These are phyloP conservation scores for Fraxinus xanthoxyloides DNA, from an alignment of 305 asterid species.

Conservation along the genomic window DNA sequence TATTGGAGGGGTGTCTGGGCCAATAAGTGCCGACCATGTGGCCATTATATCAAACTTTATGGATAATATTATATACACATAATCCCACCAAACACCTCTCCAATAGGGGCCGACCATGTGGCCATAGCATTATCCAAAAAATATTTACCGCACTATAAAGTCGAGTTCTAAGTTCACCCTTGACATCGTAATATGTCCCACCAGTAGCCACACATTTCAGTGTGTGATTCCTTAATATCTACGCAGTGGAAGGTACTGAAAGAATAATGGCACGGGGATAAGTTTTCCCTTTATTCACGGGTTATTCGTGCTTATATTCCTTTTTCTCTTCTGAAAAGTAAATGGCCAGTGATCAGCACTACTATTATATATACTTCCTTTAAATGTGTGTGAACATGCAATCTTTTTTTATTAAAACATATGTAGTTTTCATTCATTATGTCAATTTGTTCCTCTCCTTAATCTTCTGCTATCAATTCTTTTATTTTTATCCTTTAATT, in stretches of 20 bases:
- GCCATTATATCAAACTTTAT: too few species aligned
- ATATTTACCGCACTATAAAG: too few species aligned
- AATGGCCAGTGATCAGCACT: not conserved
- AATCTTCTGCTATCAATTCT: not conserved
- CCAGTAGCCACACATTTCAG: too few species aligned
- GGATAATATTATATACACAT: too few species aligned
- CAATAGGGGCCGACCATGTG: too few species aligned
- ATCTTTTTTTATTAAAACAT: not conserved
- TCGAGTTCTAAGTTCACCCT: not conserved
- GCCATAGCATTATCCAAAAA: too few species aligned
- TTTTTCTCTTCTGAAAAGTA: not conserved
- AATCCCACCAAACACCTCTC: too few species aligned
- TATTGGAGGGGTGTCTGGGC: too few species aligned
- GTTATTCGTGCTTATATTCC: not conserved
- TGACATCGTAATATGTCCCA: not conserved
- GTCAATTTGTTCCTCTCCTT: not conserved
- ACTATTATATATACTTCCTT: not conserved
- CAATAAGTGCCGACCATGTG: too few species aligned
- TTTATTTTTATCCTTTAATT: not conserved
- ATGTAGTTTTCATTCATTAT: not conserved
- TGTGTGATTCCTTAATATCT: too few species aligned
- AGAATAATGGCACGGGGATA: too few species aligned
- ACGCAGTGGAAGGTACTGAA: too few species aligned
- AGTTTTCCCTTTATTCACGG: not conserved
- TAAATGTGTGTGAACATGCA: slow-evolving; percentile 4